A percentile compares a stretch with the other conserved stretches of the same genome.
phyloP scores from a whole-genome alignment of 768 basidiomycete species.

The Serpula lacrymans region DNA sequence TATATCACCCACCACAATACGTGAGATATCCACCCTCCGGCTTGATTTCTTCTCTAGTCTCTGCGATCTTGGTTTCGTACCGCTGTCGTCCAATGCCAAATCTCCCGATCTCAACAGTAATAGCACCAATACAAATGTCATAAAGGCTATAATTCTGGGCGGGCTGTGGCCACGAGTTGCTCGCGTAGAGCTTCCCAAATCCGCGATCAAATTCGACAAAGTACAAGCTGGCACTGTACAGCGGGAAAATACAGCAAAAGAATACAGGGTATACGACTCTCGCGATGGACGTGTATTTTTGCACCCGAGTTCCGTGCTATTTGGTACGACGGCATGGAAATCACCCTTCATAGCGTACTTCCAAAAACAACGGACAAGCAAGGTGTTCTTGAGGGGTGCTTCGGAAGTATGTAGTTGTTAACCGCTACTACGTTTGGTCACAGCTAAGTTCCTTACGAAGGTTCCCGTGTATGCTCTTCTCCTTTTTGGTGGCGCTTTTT shows the following conservation, averaged over 20 bases:
- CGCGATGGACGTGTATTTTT: conserved; percentile 64
- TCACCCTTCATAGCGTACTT: conserved; percentile 83
- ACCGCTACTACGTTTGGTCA: background rate
- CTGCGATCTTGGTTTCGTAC: conserved; percentile 66
- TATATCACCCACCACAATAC: conserved; percentile 68
- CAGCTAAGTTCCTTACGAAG: conserved; percentile 32
- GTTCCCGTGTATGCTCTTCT: conserved; percentile 86
- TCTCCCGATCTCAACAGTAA: conserved; percentile 60
- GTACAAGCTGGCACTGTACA: conserved; percentile 81
- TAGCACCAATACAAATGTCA: conserved; percentile 62
- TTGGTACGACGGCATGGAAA: conserved; percentile 68
- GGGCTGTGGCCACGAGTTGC: conserved; percentile 87
- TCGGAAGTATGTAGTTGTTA: conserved; percentile 61
- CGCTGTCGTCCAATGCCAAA: conserved; percentile 40
- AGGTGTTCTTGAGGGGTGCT: conserved; percentile 82
- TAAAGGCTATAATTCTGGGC: conserved; percentile 83
- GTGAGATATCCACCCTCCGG: conserved; percentile 76
- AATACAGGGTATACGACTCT: conserved; percentile 80
- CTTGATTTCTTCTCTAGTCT: conserved; percentile 75
- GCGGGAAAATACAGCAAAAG: conserved; percentile 79
- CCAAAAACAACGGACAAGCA: conserved; percentile 75
- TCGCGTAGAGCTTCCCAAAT: conserved; percentile 67
- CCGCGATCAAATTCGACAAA: conserved; percentile 79
- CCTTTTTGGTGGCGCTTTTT: conserved; percentile 78
- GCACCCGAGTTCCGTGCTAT: conserved; percentile 81